Evolutionary conservation across 2,329 filamentous ascomycete genomes (phyloP).

Genomic region (Ophiostoma himal-ulmi): DNA sequence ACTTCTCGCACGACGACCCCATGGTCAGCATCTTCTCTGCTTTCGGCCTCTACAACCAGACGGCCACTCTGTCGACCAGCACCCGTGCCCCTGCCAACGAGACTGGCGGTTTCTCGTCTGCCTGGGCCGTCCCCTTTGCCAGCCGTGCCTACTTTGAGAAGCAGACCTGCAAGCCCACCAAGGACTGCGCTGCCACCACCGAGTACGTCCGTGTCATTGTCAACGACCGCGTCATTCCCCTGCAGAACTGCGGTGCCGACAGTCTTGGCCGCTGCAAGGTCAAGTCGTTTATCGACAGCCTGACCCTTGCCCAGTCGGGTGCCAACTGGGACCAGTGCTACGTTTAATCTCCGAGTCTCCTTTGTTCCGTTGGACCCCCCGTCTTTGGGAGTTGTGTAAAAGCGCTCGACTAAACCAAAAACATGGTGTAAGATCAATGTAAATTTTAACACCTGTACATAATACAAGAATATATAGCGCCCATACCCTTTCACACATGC

Average conservation of each 20-base stretch:
- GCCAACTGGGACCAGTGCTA: slow-evolving; percentile 68
- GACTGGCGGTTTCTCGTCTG: slow-evolving; percentile 62
- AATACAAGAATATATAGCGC: not conserved
- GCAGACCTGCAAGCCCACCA: slow-evolving; percentile 55
- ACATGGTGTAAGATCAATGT: not conserved
- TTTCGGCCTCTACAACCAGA: slow-evolving; percentile 65
- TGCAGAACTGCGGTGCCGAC: slow-evolving; percentile 67
- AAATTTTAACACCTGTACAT: not conserved
- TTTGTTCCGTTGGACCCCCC: not conserved
- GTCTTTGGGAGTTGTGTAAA: not conserved
- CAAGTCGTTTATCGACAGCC: slow-evolving; percentile 63
- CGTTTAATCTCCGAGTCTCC: not conserved
- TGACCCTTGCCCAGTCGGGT: slow-evolving; percentile 65
- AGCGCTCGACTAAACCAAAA: not conserved
- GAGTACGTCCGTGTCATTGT: slow-evolving; percentile 74
- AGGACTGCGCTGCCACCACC: slow-evolving; percentile 39
- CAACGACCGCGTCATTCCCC: slow-evolving; percentile 73
- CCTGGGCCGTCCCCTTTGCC: slow-evolving; percentile 77
- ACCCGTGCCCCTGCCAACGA: slow-evolving; percentile 44
- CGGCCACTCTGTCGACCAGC: slow-evolving; percentile 45
- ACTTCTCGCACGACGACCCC: slow-evolving; percentile 89
- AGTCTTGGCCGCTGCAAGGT: slow-evolving; percentile 63
- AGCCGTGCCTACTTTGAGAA: slow-evolving; percentile 82
- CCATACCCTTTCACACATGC: not conserved
- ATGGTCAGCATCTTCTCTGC: slow-evolving; percentile 73